Evolutionary conservation across 345 rosid species (phyloP), one percentile per base, ranked within the genome.

Genomic region (Boechera stricta): DNA sequence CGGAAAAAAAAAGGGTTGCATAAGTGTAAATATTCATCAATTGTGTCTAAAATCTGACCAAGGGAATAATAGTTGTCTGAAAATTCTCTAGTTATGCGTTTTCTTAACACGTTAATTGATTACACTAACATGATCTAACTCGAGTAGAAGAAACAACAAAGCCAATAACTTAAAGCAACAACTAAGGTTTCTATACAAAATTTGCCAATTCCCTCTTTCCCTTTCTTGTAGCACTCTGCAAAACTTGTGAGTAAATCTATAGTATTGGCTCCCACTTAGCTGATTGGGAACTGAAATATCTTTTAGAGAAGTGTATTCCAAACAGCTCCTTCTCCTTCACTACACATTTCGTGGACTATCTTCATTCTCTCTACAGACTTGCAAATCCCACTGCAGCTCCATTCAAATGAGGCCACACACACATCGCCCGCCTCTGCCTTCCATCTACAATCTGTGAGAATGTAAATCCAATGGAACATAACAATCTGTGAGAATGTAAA

Each of bases 341-440:
- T 90, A 28, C 98, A 91, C 74, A 81, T 87, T 71, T 85, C 86
- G 49, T 95, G 98, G 15, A 92, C 99, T 75, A 72, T 80, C 83
- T 88, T 93, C 57, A 95, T 77, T 79, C 78, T 95, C 87, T 95
- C 97, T 48, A 95, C 96, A 0, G 99, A 95, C 80, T 93, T 92
- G 89, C 98, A 92, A 69, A 92, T 95, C 33, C 97, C 98, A 28
- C 99, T 95, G 80, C 99, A 95, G 82, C 93, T 95, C 97, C 99
- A 95, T 67, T 95, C 97, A 54, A 92, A 95, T 1, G 99, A 92
- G 41, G 99, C 98, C 49, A 90, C 80, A 73, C 99, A 95, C 11
- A 87, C 87, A 42, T 87, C 86, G 0, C 98, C 97, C 0, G 98
- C 97, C 86, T 91, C 90, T 55, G 98, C 97, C 84, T 92, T 95